A percentile compares a stretch with the other conserved stretches of the same genome.
Conservation (phyloP, 768 basidiomycete genomes). For the Lactifluus echinatus region DNA sequence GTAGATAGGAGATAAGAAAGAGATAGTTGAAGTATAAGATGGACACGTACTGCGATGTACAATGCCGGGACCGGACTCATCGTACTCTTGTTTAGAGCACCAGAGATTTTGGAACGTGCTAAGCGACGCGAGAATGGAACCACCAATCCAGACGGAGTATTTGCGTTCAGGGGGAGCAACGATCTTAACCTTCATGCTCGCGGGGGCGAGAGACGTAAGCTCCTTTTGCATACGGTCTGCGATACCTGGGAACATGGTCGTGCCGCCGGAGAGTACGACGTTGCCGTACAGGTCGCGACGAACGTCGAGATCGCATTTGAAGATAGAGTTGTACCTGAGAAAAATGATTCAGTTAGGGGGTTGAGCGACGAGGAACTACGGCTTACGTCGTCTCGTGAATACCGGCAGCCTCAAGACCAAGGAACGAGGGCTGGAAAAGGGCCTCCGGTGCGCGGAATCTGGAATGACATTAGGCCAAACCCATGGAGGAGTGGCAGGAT, state of each 20-base stretch:
- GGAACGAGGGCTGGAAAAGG: slow-evolving; percentile 51
- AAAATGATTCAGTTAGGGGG: slow-evolving; percentile 1
- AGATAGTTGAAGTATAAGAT: background rate
- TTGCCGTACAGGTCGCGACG: slow-evolving; percentile 76
- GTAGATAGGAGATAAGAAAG: background rate
- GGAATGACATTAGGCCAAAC: background rate
- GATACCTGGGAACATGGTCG: slow-evolving; percentile 86
- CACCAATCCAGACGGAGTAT: slow-evolving; percentile 94
- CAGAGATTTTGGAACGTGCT: slow-evolving; percentile 96
- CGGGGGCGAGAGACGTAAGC: slow-evolving; percentile 72
- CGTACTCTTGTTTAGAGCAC: slow-evolving; percentile 91
- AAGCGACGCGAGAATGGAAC: slow-evolving; percentile 78
- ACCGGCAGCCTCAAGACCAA: slow-evolving; percentile 73
- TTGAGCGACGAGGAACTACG: background rate
- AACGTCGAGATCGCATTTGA: slow-evolving; percentile 72
- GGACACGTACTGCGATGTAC: slow-evolving; percentile 61
- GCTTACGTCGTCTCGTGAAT: slow-evolving; percentile 61
- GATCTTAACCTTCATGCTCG: slow-evolving; percentile 94
- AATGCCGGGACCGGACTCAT: slow-evolving; percentile 73
- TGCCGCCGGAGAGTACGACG: slow-evolving; percentile 65
- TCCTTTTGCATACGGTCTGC: slow-evolving; percentile 96
- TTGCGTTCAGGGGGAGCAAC: slow-evolving; percentile 90
- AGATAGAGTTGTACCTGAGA: slow-evolving; percentile 51
- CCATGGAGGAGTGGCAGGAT: background rate
- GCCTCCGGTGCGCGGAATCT: slow-evolving; percentile 52